Conservation (phyloP, 306 rosid species). For the Malus fusca region DNA sequence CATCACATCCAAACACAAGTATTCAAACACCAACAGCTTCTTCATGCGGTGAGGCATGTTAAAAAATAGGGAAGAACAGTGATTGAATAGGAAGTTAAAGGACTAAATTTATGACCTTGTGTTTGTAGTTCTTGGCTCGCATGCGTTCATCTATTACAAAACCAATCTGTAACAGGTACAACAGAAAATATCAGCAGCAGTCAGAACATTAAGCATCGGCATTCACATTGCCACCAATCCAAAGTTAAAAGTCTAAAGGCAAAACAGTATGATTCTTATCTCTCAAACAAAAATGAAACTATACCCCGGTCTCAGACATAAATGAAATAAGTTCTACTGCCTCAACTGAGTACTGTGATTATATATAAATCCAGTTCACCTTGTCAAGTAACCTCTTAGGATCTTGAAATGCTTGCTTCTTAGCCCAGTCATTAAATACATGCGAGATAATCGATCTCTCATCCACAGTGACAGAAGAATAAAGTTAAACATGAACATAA, state of each 20-base stretch:
- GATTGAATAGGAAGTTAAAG: background rate
- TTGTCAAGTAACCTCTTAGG: conserved; percentile 87
- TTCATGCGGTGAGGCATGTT: background rate
- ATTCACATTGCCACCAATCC: background rate
- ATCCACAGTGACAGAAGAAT: conserved; percentile 26
- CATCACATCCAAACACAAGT: background rate
- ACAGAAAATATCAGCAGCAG: conserved; percentile 6
- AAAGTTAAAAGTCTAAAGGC: background rate
- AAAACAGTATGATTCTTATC: background rate
- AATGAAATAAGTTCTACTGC: no score
- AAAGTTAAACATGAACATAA: conserved; percentile 1
- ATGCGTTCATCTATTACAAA: conserved; percentile 92
- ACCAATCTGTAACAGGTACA: conserved; percentile 50
- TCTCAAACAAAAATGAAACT: background rate
- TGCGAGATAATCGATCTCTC: conserved; percentile 75
- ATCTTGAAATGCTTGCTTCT: conserved; percentile 89
- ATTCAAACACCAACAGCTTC: background rate
- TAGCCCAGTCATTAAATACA: conserved; percentile 88
- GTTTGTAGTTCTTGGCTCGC: conserved; percentile 60
- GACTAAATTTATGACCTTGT: conserved; percentile 47
- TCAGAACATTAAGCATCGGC: conserved; percentile 3
- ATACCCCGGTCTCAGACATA: no score
- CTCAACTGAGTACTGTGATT: no score
- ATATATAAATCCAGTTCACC: conserved; percentile 25
- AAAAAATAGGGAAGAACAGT: background rate